Evolutionary conservation across 129 eudicot species (phyloP).

Genomic region (Lactuca saligna): DNA sequence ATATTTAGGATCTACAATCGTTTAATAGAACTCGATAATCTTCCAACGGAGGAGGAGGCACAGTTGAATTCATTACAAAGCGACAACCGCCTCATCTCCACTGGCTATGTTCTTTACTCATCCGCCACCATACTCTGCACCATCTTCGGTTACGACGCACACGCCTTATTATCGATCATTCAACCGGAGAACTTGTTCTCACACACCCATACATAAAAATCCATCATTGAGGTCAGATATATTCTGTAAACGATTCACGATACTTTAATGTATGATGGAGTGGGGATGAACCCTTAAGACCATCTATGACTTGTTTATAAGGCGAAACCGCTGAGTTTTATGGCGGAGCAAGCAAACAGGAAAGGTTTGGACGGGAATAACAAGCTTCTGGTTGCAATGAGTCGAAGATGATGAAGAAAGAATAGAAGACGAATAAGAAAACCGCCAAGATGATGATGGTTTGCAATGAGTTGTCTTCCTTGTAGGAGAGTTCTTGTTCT

Average conservation of each 20-base stretch:
- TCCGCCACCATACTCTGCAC: slow-evolving; percentile 87
- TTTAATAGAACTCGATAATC: slow-evolving; percentile 67
- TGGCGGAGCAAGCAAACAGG: slow-evolving; percentile 89
- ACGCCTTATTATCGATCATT: slow-evolving; percentile 73
- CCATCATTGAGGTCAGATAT: slow-evolving; percentile 91
- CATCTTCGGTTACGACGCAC: slow-evolving; percentile 78
- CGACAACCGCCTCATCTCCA: slow-evolving; percentile 68
- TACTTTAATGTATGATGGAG: slow-evolving; percentile 89
- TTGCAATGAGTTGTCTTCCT: slow-evolving; percentile 36
- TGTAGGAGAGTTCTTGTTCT: slow-evolving; percentile 48
- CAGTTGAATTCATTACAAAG: slow-evolving; percentile 79
- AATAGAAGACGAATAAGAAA: slow-evolving; percentile 48
- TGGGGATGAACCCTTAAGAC: slow-evolving; percentile 95
- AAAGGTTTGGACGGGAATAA: slow-evolving; percentile 86
- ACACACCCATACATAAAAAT: slow-evolving; percentile 78
- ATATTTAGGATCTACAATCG: slow-evolving; percentile 84
- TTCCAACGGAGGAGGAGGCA: slow-evolving; percentile 73
- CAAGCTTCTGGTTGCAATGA: slow-evolving; percentile 44
- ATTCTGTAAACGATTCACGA: slow-evolving; percentile 96
- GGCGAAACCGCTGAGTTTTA: slow-evolving; percentile 83
- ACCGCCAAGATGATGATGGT: slow-evolving; percentile 28
- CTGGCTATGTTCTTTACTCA: slow-evolving; percentile 92
- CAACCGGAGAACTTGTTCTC: slow-evolving; percentile 80
- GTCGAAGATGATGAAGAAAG: slow-evolving; percentile 49
- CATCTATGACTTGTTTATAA: slow-evolving; percentile 95